These are phyloP conservation scores for Metarhizium album DNA, from an alignment of 2,329 filamentous ascomycete genomes.

Conservation along the genomic window DNA sequence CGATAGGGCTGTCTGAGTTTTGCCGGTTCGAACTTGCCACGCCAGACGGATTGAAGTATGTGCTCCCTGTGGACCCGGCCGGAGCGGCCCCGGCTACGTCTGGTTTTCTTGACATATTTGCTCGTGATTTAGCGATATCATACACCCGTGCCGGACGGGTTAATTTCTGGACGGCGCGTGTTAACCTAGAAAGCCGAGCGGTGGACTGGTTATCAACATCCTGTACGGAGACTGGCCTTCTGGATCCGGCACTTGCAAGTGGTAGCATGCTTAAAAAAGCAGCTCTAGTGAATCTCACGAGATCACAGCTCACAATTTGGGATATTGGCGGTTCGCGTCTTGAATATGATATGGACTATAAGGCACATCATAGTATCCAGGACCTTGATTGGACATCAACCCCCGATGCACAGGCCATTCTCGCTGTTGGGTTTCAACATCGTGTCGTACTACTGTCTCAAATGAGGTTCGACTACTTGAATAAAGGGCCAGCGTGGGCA, in stretches of 20 bases:
- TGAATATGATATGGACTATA: conserved; percentile 69
- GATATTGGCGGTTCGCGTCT: conserved; percentile 72
- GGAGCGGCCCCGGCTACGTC: conserved; percentile 61
- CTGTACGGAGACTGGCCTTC: conserved; percentile 66
- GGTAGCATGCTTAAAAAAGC: conserved; percentile 81
- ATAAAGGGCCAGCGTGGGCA: conserved; percentile 82
- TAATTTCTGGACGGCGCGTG: conserved; percentile 74
- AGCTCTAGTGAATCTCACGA: conserved; percentile 64
- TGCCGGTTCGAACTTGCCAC: conserved; percentile 58
- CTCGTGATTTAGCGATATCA: conserved; percentile 75
- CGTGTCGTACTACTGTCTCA: conserved; percentile 74
- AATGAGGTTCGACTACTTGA: conserved; percentile 84
- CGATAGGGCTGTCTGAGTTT: conserved; percentile 46
- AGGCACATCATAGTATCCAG: conserved; percentile 61
- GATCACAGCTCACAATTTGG: conserved; percentile 79
- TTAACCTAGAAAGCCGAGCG: conserved; percentile 46
- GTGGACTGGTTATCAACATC: conserved; percentile 79
- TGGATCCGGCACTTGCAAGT: conserved; percentile 65
- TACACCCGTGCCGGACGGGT: conserved; percentile 67
- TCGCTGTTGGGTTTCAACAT: conserved; percentile 88
- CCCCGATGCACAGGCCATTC: conserved; percentile 75
- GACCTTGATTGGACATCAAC: conserved; percentile 94
- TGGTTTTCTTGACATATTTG: conserved; percentile 76
- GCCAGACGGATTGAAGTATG: conserved; percentile 47
- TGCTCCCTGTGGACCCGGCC: conserved; percentile 79